A percentile compares a stretch with the other conserved stretches of the same genome.
phyloP scores from a whole-genome alignment of 139 green algal genomes.

The Asterochloris erici region DNA sequence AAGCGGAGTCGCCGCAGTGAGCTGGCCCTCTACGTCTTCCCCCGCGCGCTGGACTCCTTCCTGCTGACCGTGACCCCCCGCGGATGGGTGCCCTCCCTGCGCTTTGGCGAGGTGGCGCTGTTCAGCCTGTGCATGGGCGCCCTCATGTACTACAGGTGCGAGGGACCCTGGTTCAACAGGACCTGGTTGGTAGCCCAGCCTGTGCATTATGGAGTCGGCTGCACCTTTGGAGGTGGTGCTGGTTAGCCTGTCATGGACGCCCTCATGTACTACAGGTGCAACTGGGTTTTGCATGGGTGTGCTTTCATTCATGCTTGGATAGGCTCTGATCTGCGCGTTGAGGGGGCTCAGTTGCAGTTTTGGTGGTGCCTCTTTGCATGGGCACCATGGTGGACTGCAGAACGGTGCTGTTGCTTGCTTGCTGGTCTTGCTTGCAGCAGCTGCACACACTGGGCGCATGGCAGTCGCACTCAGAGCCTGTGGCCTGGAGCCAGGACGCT shows the following conservation, averaged over 20 bases:
- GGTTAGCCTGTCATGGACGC: background rate
- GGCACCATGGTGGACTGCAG: no score
- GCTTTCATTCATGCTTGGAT: background rate
- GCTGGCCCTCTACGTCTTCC: slow-evolving; percentile 44
- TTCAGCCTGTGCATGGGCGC: slow-evolving; percentile 44
- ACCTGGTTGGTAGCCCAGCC: background rate
- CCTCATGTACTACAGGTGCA: background rate
- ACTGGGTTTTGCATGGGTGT: background rate
- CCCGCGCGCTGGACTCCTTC: slow-evolving; percentile 37
- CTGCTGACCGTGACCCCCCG: slow-evolving; percentile 32
- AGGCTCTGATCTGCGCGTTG: background rate
- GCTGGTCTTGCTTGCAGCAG: background rate
- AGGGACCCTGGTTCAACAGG: background rate
- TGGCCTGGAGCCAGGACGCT: background rate
- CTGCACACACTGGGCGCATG: background rate
- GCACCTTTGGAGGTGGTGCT: background rate
- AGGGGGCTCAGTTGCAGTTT: background rate
- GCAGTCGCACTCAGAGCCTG: background rate
- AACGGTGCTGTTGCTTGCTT: background rate
- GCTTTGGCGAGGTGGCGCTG: slow-evolving; percentile 36
- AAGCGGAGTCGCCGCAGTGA: slow-evolving; percentile 39
- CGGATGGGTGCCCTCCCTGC: slow-evolving; percentile 22
- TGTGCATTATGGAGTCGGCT: background rate
- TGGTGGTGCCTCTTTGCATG: no score
- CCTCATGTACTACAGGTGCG: slow-evolving; percentile 45